phyloP scores from a whole-genome alignment of 139 green algal genomes.

The Chlorella sp. region DNA sequence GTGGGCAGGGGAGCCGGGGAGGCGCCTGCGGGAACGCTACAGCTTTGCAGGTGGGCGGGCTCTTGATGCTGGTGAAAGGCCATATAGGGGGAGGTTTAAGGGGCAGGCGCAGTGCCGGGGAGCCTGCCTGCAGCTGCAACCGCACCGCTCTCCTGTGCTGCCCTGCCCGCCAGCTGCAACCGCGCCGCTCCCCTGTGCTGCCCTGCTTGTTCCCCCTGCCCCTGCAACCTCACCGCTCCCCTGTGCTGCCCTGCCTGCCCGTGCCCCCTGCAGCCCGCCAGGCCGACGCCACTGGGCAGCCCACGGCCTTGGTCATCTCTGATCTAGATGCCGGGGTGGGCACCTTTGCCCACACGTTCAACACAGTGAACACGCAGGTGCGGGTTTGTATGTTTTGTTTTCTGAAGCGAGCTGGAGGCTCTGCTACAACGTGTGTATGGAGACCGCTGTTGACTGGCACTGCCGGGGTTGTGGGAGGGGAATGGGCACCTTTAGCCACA shows the following conservation, averaged over 20 bases:
- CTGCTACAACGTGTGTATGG: too few relatives aligned
- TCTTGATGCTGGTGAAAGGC: background rate
- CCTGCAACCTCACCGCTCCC: background rate
- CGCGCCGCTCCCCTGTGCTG: background rate
- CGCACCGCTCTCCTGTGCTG: too few relatives aligned
- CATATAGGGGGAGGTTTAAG: background rate
- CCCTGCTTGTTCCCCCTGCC: constrained; percentile 15
- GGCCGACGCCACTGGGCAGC: constrained; percentile 17
- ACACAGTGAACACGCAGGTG: constrained; percentile 76
- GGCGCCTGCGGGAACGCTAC: constrained; percentile 41
- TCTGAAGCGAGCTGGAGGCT: too few relatives aligned
- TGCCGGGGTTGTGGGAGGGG: too few relatives aligned
- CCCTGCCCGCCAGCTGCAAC: background rate
- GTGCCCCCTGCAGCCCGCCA: constrained; percentile 39
- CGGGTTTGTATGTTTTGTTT: too few relatives aligned
- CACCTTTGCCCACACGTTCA: constrained; percentile 40
- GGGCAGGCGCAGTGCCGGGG: background rate
- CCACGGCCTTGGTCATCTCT: constrained; percentile 48
- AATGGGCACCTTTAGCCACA: too few relatives aligned
- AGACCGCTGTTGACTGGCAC: too few relatives aligned
- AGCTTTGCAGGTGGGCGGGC: constrained; percentile 1
- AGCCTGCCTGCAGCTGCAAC: background rate
- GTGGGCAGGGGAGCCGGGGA: constrained; percentile 66
- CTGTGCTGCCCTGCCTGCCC: background rate
- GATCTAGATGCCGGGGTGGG: constrained; percentile 54